Conservation (phyloP, 1,139 yeast species). For the Nadsonia starkeyi-henricii region DNA sequence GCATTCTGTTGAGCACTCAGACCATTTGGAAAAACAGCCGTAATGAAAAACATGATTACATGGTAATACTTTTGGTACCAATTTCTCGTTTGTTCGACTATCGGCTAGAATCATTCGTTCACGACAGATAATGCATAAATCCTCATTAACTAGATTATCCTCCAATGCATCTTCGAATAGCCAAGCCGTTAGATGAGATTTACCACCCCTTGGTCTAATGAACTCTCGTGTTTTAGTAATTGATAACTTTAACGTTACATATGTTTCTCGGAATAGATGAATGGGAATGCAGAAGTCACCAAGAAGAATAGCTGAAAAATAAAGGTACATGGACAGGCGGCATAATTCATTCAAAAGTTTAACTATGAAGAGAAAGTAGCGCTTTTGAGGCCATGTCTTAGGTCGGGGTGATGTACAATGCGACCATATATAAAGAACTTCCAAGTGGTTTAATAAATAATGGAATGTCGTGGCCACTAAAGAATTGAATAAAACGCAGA, state of each 20-base stretch:
- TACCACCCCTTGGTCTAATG: slow-evolving; percentile 14
- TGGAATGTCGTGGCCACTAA: slow-evolving; percentile 7
- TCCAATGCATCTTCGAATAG: slow-evolving; percentile 36
- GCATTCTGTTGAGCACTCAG: slow-evolving; percentile 49
- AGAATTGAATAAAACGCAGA: slow-evolving; percentile 7
- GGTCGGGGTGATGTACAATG: neutral
- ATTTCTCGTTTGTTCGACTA: slow-evolving; percentile 4
- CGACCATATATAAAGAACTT: neutral
- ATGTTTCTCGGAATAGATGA: slow-evolving; percentile 18
- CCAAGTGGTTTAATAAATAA: slow-evolving; percentile 9
- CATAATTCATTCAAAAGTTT: slow-evolving; percentile 8
- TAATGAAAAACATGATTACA: slow-evolving; percentile 70
- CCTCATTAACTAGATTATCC: slow-evolving; percentile 38
- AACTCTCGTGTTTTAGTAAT: slow-evolving; percentile 16
- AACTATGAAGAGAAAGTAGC: slow-evolving; percentile 8
- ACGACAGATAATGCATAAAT: slow-evolving; percentile 52
- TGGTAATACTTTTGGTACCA: slow-evolving; percentile 41
- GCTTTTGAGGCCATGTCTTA: slow-evolving; percentile 1
- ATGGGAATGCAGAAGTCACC: slow-evolving; percentile 17
- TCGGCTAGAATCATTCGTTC: slow-evolving; percentile 11
- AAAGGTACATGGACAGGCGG: slow-evolving; percentile 10
- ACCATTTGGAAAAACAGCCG: slow-evolving; percentile 75
- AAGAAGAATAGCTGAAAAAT: slow-evolving; percentile 16
- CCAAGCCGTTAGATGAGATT: slow-evolving; percentile 23
- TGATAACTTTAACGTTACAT: slow-evolving; percentile 16